phyloP scores from a whole-genome alignment of 306 rosid genomes.

The Elaeagnus macrophylla region DNA sequence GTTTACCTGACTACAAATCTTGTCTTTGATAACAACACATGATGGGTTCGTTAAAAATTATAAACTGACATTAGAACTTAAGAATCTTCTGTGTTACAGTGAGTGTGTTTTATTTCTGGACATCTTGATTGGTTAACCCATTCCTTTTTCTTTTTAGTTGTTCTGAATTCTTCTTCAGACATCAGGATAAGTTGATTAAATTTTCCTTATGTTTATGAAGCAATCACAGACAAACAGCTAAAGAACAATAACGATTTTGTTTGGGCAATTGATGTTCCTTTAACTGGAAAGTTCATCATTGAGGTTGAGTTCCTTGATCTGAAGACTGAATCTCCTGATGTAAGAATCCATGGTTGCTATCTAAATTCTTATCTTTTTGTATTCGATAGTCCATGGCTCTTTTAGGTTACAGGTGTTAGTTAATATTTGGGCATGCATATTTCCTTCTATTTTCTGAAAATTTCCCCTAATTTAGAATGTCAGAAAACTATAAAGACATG shows the following conservation, averaged over 20 bases:
- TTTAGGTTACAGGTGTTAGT: background rate
- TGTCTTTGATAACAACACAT: too few species aligned
- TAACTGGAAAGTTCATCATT: conserved; percentile 87
- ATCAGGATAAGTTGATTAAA: background rate
- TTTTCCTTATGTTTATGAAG: conserved; percentile 31
- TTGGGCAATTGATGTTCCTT: conserved; percentile 89
- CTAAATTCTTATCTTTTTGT: background rate
- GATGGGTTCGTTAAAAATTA: too few species aligned
- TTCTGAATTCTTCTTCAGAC: background rate
- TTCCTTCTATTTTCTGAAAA: too few species aligned
- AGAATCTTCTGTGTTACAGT: too few species aligned
- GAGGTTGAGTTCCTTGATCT: conserved; percentile 93
- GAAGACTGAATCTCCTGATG: conserved; percentile 61
- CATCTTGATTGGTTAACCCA: too few species aligned
- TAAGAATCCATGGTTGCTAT: conserved; percentile 17
- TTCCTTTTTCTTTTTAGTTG: background rate
- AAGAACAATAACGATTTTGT: conserved; percentile 81
- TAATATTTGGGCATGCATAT: too few species aligned
- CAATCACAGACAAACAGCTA: conserved; percentile 60
- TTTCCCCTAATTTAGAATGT: too few species aligned
- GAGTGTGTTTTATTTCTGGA: too few species aligned
- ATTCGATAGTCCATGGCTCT: conserved; percentile 9
- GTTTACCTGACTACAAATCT: too few species aligned
- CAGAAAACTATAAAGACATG: too few species aligned
- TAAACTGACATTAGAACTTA: too few species aligned